These are phyloP conservation scores for Eucalyptus polyanthemos DNA, from an alignment of 345 rosid genomes.

Conservation along the genomic window DNA sequence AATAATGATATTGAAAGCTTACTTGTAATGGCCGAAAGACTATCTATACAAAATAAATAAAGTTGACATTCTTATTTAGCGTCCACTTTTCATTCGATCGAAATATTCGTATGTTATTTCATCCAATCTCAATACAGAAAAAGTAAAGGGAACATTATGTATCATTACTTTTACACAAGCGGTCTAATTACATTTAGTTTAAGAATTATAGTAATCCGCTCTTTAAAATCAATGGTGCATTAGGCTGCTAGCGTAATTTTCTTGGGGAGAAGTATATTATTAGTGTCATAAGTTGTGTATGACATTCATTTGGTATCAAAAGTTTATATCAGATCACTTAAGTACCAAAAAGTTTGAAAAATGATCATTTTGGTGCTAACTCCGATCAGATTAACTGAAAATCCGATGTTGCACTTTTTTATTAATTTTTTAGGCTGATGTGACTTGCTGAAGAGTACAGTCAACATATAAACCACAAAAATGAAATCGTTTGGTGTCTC, in stretches of 20 bases:
- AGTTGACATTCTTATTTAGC: neutral
- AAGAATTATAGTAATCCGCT: neutral
- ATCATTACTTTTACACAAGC: neutral
- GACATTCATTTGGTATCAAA: fast-evolving
- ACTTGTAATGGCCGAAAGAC: neutral
- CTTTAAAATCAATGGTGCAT: neutral
- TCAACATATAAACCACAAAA: too few species aligned
- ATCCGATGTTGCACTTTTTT: too few species aligned
- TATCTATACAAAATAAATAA: neutral
- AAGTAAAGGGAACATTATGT: neutral
- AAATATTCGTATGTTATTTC: neutral
- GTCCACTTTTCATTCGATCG: neutral
- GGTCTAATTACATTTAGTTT: too few species aligned
- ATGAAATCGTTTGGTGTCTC: too few species aligned
- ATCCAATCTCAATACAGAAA: neutral
- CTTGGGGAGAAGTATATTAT: too few species aligned
- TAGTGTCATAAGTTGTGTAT: too few species aligned
- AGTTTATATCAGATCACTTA: too few species aligned
- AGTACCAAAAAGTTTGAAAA: too few species aligned
- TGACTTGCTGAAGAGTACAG: too few species aligned
- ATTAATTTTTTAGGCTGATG: too few species aligned
- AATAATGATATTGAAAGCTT: neutral
- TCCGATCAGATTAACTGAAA: fast-evolving
- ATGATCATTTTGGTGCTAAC: too few species aligned
- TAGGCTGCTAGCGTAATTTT: neutral